Percentiles rank a stretch among this genome's conserved stretches.
Conservation (phyloP, 2,329 filamentous ascomycete species). For the Ophiocordyceps camponoti-rufipedis region DNA sequence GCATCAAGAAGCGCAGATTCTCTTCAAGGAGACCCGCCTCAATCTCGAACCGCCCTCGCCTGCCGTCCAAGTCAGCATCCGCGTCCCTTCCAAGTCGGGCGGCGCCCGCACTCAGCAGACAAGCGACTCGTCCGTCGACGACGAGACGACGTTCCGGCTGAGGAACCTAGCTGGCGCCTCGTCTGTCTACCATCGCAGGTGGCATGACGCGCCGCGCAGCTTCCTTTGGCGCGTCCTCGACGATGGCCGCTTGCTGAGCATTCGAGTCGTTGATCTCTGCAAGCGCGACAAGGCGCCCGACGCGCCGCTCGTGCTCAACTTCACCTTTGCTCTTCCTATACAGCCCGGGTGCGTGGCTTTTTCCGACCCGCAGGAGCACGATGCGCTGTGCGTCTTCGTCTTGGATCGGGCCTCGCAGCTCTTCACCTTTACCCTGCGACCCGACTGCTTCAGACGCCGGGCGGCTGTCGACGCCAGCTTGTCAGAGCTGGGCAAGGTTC, state of each 20-base stretch:
- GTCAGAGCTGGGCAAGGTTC: slow-evolving; percentile 60
- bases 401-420: slow-evolving; percentile 64
- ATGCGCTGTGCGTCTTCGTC: slow-evolving; percentile 62
- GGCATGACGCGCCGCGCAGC: slow-evolving; percentile 58
- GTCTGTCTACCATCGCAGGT: slow-evolving; percentile 68
- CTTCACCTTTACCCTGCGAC: slow-evolving; percentile 66
- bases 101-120: slow-evolving; percentile 24
- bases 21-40: slow-evolving; percentile 77
- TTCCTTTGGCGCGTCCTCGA: slow-evolving; percentile 87
- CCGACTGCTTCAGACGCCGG: slow-evolving; percentile 61
- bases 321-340: slow-evolving; percentile 59
- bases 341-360: slow-evolving; percentile 65
- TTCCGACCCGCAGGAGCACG: slow-evolving; percentile 59
- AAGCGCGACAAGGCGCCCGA: slow-evolving; percentile 48
- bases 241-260: slow-evolving; percentile 59
- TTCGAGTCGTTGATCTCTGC: slow-evolving; percentile 67
- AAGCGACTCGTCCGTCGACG: slow-evolving; percentile 28
- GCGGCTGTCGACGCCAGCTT: slow-evolving; percentile 54
- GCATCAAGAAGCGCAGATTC: slow-evolving; percentile 39
- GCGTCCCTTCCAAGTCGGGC: slow-evolving; percentile 38
- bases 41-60: slow-evolving; percentile 58
- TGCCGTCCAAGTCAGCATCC: slow-evolving; percentile 52
- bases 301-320: slow-evolving; percentile 55
- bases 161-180: slow-evolving; percentile 60
- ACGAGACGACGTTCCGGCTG: slow-evolving; percentile 55